phyloP scores from a whole-genome alignment of 2,329 filamentous ascomycete genomes.

The Blastomyces parvus region DNA sequence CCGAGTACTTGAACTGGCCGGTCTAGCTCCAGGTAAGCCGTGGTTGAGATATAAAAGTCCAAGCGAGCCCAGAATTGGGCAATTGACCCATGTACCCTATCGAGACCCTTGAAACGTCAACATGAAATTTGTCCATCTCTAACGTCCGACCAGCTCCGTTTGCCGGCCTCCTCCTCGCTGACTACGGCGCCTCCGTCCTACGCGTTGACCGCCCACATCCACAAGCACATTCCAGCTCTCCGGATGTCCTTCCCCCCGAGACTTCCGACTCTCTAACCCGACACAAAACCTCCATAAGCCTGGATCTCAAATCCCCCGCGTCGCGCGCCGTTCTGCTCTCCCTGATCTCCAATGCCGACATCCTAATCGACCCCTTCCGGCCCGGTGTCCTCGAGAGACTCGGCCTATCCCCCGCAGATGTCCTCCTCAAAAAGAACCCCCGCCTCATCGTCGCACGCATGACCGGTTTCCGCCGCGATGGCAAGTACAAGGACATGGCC shows the following conservation, averaged over 20 bases:
- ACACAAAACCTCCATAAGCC: slow-evolving; percentile 67
- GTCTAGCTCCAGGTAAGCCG: slow-evolving; percentile 21
- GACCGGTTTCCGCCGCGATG: slow-evolving; percentile 82
- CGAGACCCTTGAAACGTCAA: background rate
- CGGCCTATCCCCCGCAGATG: slow-evolving; percentile 59
- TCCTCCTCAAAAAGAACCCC: slow-evolving; percentile 59
- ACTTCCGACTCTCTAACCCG: slow-evolving; percentile 66
- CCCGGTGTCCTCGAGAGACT: slow-evolving; percentile 83
- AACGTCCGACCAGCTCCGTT: slow-evolving; percentile 57
- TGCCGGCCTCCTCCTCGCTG: slow-evolving; percentile 76
- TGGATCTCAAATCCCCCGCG: slow-evolving; percentile 62
- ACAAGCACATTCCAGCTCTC: slow-evolving; percentile 28
- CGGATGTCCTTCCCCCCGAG: slow-evolving; percentile 32
- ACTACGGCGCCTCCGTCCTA: slow-evolving; percentile 79
- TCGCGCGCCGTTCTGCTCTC: slow-evolving; percentile 59
- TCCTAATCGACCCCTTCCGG: slow-evolving; percentile 88
- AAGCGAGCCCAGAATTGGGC: slow-evolving; percentile 19
- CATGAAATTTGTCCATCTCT: background rate
- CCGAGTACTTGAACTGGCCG: slow-evolving; percentile 23
- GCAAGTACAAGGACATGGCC: slow-evolving; percentile 76
- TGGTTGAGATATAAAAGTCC: slow-evolving; percentile 20
- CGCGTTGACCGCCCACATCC: slow-evolving; percentile 62
- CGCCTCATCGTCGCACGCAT: slow-evolving; percentile 72
- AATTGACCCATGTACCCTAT: background rate
- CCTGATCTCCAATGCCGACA: slow-evolving; percentile 56